These are phyloP conservation scores for Capsicum baccatum DNA, from an alignment of 257 asterid species.

Conservation along the genomic window DNA sequence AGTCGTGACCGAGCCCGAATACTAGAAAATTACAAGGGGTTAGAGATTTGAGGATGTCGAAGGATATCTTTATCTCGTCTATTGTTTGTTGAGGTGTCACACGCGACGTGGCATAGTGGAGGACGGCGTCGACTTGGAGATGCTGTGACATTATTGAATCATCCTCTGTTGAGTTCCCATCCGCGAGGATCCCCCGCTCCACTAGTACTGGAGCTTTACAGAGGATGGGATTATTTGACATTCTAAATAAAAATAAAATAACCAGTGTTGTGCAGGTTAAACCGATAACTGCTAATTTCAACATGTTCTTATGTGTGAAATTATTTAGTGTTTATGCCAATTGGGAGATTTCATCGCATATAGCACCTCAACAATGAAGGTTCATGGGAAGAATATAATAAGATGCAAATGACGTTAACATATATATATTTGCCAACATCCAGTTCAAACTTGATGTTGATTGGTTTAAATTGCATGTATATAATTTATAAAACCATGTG, in stretches of 20 bases:
- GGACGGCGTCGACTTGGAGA: constrained; percentile 51
- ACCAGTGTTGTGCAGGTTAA: background rate
- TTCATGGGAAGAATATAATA: background rate
- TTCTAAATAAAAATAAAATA: background rate
- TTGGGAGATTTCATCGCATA: constrained; percentile 18
- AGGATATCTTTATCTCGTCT: constrained; percentile 52
- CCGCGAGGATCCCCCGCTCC: background rate
- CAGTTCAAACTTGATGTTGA: background rate
- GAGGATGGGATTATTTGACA: background rate
- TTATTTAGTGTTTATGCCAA: background rate
- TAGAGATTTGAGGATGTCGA: constrained; percentile 46
- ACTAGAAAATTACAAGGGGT: constrained; percentile 72
- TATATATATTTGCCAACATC: background rate
- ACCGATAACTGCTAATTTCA: background rate
- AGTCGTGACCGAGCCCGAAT: constrained; percentile 85
- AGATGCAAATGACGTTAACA: background rate
- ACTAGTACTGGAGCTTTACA: background rate
- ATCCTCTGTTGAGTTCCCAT: background rate
- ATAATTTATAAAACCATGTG: background rate
- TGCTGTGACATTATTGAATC: background rate
- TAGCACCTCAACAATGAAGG: background rate
- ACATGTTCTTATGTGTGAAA: background rate
- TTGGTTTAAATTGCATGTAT: background rate
- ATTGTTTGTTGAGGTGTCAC: constrained; percentile 59
- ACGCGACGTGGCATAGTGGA: constrained; percentile 66